Conservation (phyloP, 768 basidiomycete species). For the Lepiota brunneoincarnata region DNA sequence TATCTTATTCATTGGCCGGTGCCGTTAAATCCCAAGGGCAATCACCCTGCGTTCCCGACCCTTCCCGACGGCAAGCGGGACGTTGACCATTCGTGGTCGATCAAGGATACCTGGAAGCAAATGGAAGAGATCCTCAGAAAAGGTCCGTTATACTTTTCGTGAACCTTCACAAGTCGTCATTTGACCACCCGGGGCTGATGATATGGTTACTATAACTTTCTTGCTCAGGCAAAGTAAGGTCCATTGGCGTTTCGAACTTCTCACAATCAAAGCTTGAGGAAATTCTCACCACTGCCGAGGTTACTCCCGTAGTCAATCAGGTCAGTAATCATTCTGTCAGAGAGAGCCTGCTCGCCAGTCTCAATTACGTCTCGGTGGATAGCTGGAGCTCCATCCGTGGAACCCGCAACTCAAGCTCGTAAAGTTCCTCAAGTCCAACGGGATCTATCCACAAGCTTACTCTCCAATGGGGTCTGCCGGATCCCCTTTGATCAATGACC, state of each 20-base stretch:
- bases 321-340: slow-evolving; percentile 29
- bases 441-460: slow-evolving; percentile 74
- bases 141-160: slow-evolving; percentile 32
- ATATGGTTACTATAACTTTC: background rate
- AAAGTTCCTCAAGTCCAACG: slow-evolving; percentile 58
- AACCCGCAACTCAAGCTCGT: slow-evolving; percentile 72
- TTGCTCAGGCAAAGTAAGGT: slow-evolving; percentile 54
- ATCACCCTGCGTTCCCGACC: slow-evolving; percentile 55
- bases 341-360: slow-evolving; percentile 2
- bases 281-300: slow-evolving; percentile 61
- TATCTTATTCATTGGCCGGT: slow-evolving; percentile 83
- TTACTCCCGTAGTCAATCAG: slow-evolving; percentile 75
- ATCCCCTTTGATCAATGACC: slow-evolving; percentile 65
- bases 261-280: slow-evolving; percentile 66
- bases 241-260: slow-evolving; percentile 79
- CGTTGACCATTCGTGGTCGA: slow-evolving; percentile 60
- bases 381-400: slow-evolving; percentile 75
- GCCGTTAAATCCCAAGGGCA: slow-evolving; percentile 67
- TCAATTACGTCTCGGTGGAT: slow-evolving; percentile 6
- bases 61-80: slow-evolving; percentile 66
- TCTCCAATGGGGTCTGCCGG: slow-evolving; percentile 75
- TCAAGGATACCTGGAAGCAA: slow-evolving; percentile 78
- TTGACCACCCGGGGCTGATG: too few relatives aligned
- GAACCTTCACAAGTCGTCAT: too few relatives aligned
- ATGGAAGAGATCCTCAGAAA: slow-evolving; percentile 74